A percentile compares a stretch with the other conserved stretches of the same genome.
These are phyloP conservation scores for Lasiosphaeria hispida DNA, from an alignment of 495 filamentous ascomycete genomes.

Conservation along the genomic window DNA sequence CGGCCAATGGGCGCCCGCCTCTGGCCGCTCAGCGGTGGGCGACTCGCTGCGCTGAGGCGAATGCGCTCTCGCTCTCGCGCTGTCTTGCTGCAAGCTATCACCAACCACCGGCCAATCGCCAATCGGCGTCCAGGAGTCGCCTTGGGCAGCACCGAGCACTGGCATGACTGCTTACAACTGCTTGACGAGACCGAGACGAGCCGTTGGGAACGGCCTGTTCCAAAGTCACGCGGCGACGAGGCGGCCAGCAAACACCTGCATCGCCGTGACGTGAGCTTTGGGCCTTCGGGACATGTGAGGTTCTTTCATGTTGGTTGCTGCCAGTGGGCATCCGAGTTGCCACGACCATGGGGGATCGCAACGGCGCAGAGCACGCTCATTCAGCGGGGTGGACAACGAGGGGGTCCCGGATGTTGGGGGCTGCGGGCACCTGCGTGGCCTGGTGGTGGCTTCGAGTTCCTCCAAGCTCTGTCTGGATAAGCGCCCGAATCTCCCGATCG, in stretches of 20 bases:
- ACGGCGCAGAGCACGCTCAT: too few species aligned
- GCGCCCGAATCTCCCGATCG: conserved; percentile 14
- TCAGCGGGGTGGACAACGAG: too few species aligned
- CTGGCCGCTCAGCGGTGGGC: conserved; percentile 31
- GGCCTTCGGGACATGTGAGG: too few species aligned
- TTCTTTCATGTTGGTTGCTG: too few species aligned
- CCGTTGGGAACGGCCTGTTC: background rate
- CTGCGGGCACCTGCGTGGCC: background rate
- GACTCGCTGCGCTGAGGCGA: conserved; percentile 29
- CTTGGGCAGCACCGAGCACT: background rate
- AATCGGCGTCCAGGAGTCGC: conserved; percentile 1
- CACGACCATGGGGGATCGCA: too few species aligned
- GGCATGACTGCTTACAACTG: background rate
- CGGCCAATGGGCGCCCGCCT: conserved; percentile 25
- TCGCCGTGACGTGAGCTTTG: too few species aligned
- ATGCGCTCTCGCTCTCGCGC: conserved; percentile 13
- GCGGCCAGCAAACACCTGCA: background rate
- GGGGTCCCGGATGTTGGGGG: background rate
- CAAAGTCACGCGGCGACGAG: background rate
- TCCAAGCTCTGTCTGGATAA: conserved; percentile 3
- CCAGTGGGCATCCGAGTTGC: too few species aligned
- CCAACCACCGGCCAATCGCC: conserved; percentile 10
- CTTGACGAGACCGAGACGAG: too few species aligned
- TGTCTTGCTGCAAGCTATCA: conserved; percentile 12
- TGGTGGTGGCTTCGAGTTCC: background rate